Conservation (phyloP, 495 filamentous ascomycete species). For the Talaromyces wortmannii region DNA sequence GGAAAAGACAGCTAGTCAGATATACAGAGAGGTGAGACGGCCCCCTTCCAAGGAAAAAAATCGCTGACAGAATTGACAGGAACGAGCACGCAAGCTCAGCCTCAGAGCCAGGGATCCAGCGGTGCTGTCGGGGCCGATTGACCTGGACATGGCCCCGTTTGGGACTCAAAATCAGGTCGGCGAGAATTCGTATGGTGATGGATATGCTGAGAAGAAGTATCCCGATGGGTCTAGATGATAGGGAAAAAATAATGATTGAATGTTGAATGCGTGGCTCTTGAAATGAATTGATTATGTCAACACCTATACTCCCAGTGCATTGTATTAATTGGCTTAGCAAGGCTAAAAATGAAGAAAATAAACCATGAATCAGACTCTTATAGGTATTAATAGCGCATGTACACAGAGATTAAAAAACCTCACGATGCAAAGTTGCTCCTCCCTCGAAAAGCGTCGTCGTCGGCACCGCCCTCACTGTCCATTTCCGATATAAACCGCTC, state of each 20-base stretch:
- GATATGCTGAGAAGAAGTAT: background rate
- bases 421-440: slow-evolving; percentile 2
- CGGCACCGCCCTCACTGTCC: slow-evolving; percentile 53
- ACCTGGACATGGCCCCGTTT: background rate
- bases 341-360: background rate
- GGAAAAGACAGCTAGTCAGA: slow-evolving; percentile 21
- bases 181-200: background rate
- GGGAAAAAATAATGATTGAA: too few relatives aligned
- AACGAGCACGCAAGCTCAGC: slow-evolving; percentile 14
- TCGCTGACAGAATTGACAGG: background rate
- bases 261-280: too few relatives aligned
- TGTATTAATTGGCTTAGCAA: background rate
- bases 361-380: background rate
- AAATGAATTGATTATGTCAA: too few relatives aligned
- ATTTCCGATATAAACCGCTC: slow-evolving; percentile 83
- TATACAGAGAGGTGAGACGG: slow-evolving; percentile 19
- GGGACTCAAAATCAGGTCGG: background rate
- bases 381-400: background rate
- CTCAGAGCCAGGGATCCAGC: slow-evolving; percentile 19
- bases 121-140: slow-evolving; percentile 8
- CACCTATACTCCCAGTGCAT: too few relatives aligned
- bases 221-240: background rate
- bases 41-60: background rate
- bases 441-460: background rate
- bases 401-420: background rate